A percentile compares a stretch with the other conserved stretches of the same genome.
These are phyloP conservation scores for Mycosphaerella sp. DNA, from an alignment of 2,329 filamentous ascomycete genomes.

Conservation along the genomic window DNA sequence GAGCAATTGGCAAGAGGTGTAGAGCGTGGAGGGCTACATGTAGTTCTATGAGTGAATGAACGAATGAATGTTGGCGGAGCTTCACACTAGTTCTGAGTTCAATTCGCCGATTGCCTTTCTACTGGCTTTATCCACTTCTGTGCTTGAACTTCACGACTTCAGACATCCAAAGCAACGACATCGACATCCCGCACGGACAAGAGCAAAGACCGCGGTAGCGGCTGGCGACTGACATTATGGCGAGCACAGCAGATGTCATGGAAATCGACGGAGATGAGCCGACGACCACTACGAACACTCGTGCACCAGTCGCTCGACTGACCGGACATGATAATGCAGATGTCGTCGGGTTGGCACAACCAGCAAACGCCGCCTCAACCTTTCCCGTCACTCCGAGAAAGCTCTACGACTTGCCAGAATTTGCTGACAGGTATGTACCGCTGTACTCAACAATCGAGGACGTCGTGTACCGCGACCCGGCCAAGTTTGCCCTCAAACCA, in stretches of 20 bases:
- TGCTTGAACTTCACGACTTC: background rate
- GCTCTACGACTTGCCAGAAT: constrained; percentile 7
- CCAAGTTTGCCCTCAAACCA: constrained; percentile 22
- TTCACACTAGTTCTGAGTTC: background rate
- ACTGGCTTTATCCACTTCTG: background rate
- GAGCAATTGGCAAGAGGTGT: constrained; percentile 30
- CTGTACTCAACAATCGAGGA: constrained; percentile 6
- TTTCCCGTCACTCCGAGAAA: background rate
- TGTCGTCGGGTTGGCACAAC: background rate
- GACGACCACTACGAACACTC: background rate
- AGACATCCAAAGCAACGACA: too few species aligned
- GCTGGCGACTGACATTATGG: background rate
- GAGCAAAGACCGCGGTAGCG: background rate
- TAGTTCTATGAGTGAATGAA: constrained; percentile 4
- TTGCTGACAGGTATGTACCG: constrained; percentile 7
- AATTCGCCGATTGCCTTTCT: constrained; percentile 2
- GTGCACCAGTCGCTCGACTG: background rate
- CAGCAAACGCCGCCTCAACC: background rate
- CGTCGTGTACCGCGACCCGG: constrained; percentile 13
- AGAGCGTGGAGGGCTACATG: background rate
- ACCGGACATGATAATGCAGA: background rate
- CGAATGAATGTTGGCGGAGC: background rate
- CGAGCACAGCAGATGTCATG: background rate
- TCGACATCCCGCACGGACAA: background rate
- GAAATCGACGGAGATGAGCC: background rate